Evolutionary conservation across 768 basidiomycete genomes (phyloP), one percentile per base, ranked within the genome.

Genomic region (Termitomyces sp.): DNA sequence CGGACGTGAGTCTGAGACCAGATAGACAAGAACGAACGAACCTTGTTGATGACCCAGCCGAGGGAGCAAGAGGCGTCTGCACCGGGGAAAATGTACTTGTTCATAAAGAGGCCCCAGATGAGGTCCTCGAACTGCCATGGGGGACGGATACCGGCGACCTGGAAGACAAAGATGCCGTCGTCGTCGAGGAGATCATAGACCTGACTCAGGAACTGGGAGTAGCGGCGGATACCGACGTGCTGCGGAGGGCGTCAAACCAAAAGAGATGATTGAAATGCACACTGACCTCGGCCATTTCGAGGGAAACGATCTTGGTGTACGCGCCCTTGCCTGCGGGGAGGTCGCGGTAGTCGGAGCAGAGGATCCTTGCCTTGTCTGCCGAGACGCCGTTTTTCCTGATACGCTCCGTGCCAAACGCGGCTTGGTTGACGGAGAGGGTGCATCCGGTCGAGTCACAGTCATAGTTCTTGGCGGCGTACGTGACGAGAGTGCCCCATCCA

Each of bases 41-140:
- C 79, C 71, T 80, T 79, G 60, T 75, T 81, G 59, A 99, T 81
- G 56, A 97, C 94, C 96, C 96, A 98, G 41, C 90, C 92, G 31
- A 98, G 87, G 20, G 95, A 92, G 71, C 93, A 93, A 2, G 88
- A 92, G 0, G 97, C 97, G 66, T 99, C 97, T 3, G 96, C 97
- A 68, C 96, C 96, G 46, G 97, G 96, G 87, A 99, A 99, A 69
- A 99, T 76, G 63, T 99, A 98, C 68, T 94, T 94, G 83, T 92
- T 95, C 93, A 95, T 95, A 79, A 95, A 96, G 24, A 95, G 80
- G 63, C 94, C 94, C 91, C 97, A 99, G 64, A 93, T 86, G 56
- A 99, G 85, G 69, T 99, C 97, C 77, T 99, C 97, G 63, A 87
- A 98, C 70, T 98, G 97, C 97, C 97, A 99, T n/a, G 79, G 71